Base-by-base conservation (phyloP, 106 monocot species). In the Acanthochlamys bracteata region DNA sequence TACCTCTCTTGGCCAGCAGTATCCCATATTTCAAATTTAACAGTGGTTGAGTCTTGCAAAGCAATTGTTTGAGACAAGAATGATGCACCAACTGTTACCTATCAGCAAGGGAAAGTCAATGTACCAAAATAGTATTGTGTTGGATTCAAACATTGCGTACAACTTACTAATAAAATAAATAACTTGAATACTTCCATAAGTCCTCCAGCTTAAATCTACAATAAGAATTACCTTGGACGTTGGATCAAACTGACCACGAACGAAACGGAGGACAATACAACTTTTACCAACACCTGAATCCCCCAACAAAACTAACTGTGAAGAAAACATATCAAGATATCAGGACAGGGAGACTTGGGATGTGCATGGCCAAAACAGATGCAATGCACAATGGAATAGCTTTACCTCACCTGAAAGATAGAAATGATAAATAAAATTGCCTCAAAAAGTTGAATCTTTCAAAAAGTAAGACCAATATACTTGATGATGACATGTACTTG, bases 11-110 rank as follows among this genome's bases (percentile, higher is more conserved):
- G 96, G 24, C 96, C 96, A 69, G 96, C 96, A 58, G 96, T 98
- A 71, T 98, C 96, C 96, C 96, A 98, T 72, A 98, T 98, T 81
- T 98, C 96, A 78, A 91, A 98, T 70, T 91, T 98, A 27, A 98
- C 84, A 27, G 81, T 98, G 12, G 96, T 88, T 16, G 96, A 91
- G 41, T 98, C 91, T 75, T 85, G 78, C 69, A 98, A 79, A 11
- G 91, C 91, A 69, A 98, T 65, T 56, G 96, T 98, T 85, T 98
- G 96, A 55, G 91, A 98, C 45, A 98, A 79, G 72, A 98, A 98
- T 45, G 96, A 98, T 69, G 96, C 96, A 57, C 96, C 96, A 62
- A 98, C 96, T 55, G 96, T 98, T 45, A 98, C 96, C 96, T 98
- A 62, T 41, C 72, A 69, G 23, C 16, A 63, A 71, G 24, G 4